Percentiles rank a stretch among this genome's conserved stretches.
These are phyloP conservation scores for Avena eriantha DNA, from an alignment of 176 grass and related monocot genomes.

Conservation along the genomic window DNA sequence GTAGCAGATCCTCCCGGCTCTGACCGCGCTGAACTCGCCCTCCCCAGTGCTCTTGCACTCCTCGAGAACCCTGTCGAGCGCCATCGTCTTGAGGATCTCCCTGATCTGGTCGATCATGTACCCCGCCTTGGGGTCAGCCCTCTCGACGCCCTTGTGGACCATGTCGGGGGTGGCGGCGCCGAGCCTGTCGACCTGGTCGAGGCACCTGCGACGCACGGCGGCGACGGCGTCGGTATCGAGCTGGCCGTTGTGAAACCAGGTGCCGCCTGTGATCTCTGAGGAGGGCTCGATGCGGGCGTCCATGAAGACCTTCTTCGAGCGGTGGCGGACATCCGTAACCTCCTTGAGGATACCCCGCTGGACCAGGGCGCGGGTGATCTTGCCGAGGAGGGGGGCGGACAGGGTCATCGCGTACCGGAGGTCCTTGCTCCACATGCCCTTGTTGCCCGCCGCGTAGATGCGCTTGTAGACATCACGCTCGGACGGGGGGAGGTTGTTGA, in stretches of 20 bases:
- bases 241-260: conserved; percentile 67
- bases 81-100: conserved; percentile 62
- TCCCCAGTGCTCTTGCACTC: conserved; percentile 63
- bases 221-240: conserved; percentile 57
- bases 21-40: conserved; percentile 52
- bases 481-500: conserved; percentile 11
- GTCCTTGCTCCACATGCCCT: conserved; percentile 57
- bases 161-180: conserved; percentile 46
- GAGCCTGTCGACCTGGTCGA: conserved; percentile 55
- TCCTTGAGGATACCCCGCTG: conserved; percentile 46
- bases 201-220: conserved; percentile 49
- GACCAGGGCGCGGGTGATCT: conserved; percentile 33
- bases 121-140: conserved; percentile 7
- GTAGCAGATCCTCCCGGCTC: conserved; percentile 57
- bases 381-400: conserved; percentile 3
- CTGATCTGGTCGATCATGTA: conserved; percentile 51
- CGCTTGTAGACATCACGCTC: conserved; percentile 49
- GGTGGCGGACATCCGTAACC: conserved; percentile 54
- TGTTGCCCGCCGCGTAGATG: conserved; percentile 48
- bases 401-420: conserved; percentile 21
- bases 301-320: conserved; percentile 67
- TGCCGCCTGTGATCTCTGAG: conserved; percentile 60
- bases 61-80: conserved; percentile 67
- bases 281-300: conserved; percentile 60
- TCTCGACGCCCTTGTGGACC: conserved; percentile 47